phyloP scores from a whole-genome alignment of 805 yeast genomes.

The Metschnikowia gruessii region DNA sequence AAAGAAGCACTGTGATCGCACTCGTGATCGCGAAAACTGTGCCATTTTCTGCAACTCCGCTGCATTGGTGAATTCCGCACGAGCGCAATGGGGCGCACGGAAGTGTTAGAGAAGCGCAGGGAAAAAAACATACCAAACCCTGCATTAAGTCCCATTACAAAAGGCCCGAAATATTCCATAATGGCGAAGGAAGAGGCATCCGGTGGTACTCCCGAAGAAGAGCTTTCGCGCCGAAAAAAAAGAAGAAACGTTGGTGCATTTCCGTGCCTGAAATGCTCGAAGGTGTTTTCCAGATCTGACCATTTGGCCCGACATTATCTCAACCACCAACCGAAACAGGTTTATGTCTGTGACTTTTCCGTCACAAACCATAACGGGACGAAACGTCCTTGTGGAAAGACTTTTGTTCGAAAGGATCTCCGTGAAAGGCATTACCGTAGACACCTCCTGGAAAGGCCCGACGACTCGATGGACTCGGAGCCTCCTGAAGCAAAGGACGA shows the following conservation, averaged over 20 bases:
- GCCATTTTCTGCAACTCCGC: neutral
- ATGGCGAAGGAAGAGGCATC: conserved; percentile 4
- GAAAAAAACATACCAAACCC: no score
- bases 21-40: neutral
- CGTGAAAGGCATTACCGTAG: conserved; percentile 37
- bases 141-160: neutral
- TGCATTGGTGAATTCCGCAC: neutral
- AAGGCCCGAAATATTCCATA: neutral
- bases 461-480: conserved; percentile 3
- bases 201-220: conserved; percentile 1
- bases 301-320: conserved; percentile 63
- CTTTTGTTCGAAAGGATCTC: conserved; percentile 62
- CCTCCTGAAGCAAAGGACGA: neutral
- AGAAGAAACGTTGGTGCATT: conserved; percentile 34
- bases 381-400: conserved; percentile 50
- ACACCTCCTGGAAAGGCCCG: conserved; percentile 11
- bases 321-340: conserved; percentile 54
- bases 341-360: conserved; percentile 53
- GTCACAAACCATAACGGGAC: conserved; percentile 39
- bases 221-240: conserved; percentile 10
- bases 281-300: conserved; percentile 58
- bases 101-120: neutral
- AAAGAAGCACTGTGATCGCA: neutral
- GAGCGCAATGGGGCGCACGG: conserved; percentile 1
- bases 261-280: conserved; percentile 49